Conservation (phyloP, 2,329 filamentous ascomycete species). For the Xylaria sp. region DNA sequence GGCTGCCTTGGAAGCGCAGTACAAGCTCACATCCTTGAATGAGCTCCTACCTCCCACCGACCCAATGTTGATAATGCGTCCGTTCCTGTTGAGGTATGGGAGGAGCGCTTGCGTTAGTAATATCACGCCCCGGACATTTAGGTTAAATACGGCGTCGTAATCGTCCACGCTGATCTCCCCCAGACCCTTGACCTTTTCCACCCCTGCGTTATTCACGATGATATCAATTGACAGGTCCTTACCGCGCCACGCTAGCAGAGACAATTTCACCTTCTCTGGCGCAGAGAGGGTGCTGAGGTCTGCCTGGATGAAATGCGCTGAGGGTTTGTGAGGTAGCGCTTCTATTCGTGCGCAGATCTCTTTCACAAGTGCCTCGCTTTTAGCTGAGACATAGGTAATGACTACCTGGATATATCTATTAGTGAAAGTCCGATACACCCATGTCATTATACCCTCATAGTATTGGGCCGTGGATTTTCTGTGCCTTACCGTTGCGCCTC, state of each 20-base stretch:
- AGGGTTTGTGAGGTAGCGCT: not conserved
- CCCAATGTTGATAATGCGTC: not conserved
- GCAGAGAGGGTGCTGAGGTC: not conserved
- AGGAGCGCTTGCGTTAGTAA: not conserved
- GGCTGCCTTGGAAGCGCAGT: slow-evolving; percentile 64
- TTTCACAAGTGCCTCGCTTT: not conserved
- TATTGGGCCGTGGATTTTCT: not conserved
- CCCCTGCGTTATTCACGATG: not conserved
- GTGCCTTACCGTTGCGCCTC: slow-evolving; percentile 25
- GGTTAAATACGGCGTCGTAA: not conserved
- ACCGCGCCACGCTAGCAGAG: not conserved
- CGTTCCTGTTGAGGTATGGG: not conserved
- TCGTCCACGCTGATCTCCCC: not conserved
- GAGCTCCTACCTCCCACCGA: not conserved
- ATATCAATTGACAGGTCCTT: slow-evolving; percentile 1
- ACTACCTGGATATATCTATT: not conserved
- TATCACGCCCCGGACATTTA: not conserved
- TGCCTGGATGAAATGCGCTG: not conserved
- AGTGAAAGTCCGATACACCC: not conserved
- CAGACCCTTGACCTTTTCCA: not conserved
- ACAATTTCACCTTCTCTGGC: not conserved
- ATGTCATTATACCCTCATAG: not conserved
- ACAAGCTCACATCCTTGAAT: not conserved
- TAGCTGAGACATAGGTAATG: not conserved
- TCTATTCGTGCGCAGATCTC: not conserved